phyloP scores from a whole-genome alignment of 2,329 filamentous ascomycete species.

The Proliferodiscus dingleyae region DNA sequence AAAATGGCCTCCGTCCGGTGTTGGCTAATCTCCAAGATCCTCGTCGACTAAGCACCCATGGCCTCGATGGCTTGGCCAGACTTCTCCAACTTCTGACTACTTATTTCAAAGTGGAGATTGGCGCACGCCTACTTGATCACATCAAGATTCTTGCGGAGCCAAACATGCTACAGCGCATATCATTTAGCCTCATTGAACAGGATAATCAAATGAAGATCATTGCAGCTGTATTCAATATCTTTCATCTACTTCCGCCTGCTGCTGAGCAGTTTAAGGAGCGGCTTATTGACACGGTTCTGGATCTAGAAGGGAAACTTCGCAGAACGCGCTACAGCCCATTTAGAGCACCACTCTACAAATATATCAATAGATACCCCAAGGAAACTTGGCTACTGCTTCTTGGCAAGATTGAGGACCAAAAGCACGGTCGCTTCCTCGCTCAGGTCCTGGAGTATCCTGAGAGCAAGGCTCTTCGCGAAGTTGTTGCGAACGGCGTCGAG shows the following conservation, averaged over 20 bases:
- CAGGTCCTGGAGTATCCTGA: conserved; percentile 75
- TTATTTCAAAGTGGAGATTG: conserved; percentile 99
- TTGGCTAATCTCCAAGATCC: conserved; percentile 93
- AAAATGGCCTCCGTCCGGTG: conserved; percentile 92
- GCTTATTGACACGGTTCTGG: conserved; percentile 84
- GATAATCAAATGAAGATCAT: conserved; percentile 91
- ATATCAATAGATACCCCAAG: conserved; percentile 86
- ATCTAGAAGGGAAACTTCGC: conserved; percentile 78
- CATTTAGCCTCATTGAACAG: conserved; percentile 92
- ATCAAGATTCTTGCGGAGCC: conserved; percentile 86
- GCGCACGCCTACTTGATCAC: conserved; percentile 85
- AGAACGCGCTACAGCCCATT: conserved; percentile 90
- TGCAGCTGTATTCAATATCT: conserved; percentile 91
- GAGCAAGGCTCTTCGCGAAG: conserved; percentile 69
- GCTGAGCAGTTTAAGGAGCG: conserved; percentile 88
- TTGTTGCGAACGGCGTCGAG: conserved; percentile 68
- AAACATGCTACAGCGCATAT: conserved; percentile 76
- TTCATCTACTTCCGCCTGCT: conserved; percentile 87
- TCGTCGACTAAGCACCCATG: conserved; percentile 81
- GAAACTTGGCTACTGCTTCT: conserved; percentile 80
- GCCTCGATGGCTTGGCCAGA: conserved; percentile 84
- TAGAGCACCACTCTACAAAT: conserved; percentile 82
- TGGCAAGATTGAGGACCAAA: conserved; percentile 75
- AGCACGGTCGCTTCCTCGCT: conserved; percentile 84
- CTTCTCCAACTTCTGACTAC: conserved; percentile 89